These are phyloP conservation scores for Ogataea angusta DNA, from an alignment of 805 yeast genomes.

Conservation along the genomic window DNA sequence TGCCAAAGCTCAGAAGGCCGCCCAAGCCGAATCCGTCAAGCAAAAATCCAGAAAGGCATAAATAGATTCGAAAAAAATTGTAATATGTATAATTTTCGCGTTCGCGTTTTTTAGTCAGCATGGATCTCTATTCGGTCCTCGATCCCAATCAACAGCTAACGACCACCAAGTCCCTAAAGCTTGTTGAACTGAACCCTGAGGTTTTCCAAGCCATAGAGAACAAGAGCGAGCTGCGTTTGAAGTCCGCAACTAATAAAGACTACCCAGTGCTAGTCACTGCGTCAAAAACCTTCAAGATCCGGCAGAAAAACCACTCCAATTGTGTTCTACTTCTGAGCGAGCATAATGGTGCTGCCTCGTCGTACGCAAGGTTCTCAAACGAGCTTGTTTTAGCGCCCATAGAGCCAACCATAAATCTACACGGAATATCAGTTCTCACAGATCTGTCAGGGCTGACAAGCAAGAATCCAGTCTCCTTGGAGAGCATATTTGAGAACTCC, in stretches of 20 bases:
- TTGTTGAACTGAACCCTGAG: slow-evolving; percentile 53
- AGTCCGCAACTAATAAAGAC: slow-evolving; percentile 16
- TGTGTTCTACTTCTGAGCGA: slow-evolving; percentile 54
- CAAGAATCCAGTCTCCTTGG: neutral
- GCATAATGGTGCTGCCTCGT: neutral
- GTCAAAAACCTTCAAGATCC: slow-evolving; percentile 55
- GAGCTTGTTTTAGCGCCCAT: slow-evolving; percentile 15
- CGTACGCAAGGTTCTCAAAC: slow-evolving; percentile 12
- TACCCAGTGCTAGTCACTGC: slow-evolving; percentile 61
- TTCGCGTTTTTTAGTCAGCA: slow-evolving; percentile 7
- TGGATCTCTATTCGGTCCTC: slow-evolving; percentile 30
- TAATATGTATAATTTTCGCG: neutral
- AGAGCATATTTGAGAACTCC: slow-evolving; percentile 12
- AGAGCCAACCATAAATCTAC: slow-evolving; percentile 11
- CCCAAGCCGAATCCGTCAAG: slow-evolving; percentile 16
- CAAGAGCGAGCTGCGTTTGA: slow-evolving; percentile 17
- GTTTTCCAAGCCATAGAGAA: slow-evolving; percentile 37
- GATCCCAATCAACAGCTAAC: slow-evolving; percentile 20
- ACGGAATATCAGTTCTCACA: slow-evolving; percentile 11
- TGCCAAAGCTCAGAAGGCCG: slow-evolving; percentile 16
- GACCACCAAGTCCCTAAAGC: slow-evolving; percentile 34
- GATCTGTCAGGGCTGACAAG: slow-evolving; percentile 2
- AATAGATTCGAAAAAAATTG: neutral
- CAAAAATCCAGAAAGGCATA: slow-evolving; percentile 33
- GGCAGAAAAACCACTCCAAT: slow-evolving; percentile 86